Percentiles rank a stretch among this genome's conserved stretches.
These are phyloP conservation scores for Thielaviopsis punctulata DNA, from an alignment of 2,329 filamentous ascomycete species.

Conservation along the genomic window DNA sequence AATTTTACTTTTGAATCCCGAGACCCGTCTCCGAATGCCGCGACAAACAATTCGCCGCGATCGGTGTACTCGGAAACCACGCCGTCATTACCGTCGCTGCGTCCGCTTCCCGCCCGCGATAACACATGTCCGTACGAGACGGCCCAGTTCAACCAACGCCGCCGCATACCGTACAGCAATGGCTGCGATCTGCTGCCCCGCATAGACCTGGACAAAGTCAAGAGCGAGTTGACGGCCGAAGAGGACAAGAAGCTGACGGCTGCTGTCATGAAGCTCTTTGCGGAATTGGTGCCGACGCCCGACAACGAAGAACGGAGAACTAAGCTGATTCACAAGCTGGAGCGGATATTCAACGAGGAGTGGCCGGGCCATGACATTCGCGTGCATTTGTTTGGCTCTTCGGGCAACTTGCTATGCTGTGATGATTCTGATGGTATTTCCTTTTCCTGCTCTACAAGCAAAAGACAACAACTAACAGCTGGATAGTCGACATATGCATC, in stretches of 20 bases:
- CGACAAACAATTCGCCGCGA: constrained; percentile 67
- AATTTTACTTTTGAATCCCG: constrained; percentile 66
- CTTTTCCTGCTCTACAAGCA: background rate
- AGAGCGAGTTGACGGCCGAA: constrained; percentile 51
- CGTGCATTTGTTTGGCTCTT: constrained; percentile 94
- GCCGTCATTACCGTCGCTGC: constrained; percentile 50
- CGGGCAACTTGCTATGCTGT: constrained; percentile 84
- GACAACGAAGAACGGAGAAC: constrained; percentile 61
- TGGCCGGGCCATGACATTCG: constrained; percentile 85
- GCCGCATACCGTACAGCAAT: constrained; percentile 81
- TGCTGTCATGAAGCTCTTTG: constrained; percentile 75
- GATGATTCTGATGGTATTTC: constrained; percentile 86
- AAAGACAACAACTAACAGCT: background rate
- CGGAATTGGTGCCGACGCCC: constrained; percentile 63
- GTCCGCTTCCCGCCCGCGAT: constrained; percentile 40
- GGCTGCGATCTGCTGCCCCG: constrained; percentile 65
- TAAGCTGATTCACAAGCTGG: constrained; percentile 70
- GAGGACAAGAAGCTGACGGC: constrained; percentile 60
- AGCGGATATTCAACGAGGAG: constrained; percentile 71
- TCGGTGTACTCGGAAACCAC: constrained; percentile 85
- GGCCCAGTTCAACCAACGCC: constrained; percentile 59
- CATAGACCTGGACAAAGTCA: constrained; percentile 52
- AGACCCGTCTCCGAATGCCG: constrained; percentile 61
- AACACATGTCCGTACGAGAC: constrained; percentile 78
- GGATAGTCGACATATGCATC: constrained; percentile 90